Base-by-base conservation (phyloP, 1,139 yeast species). In the Yamadazyma kanchanaburiensis region DNA sequence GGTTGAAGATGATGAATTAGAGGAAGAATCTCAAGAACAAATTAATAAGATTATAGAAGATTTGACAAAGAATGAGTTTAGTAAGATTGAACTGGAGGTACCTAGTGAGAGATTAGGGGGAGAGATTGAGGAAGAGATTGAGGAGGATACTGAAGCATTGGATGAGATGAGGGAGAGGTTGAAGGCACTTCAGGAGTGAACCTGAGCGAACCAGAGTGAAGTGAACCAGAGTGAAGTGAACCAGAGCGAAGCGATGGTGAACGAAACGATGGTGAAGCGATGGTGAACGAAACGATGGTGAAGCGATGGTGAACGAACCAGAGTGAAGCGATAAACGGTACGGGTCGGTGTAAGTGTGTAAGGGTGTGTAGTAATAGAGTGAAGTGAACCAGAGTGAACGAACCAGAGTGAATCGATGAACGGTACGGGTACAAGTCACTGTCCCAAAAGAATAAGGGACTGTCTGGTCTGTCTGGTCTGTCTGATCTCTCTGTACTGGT, bases 161-260 rank as follows among this genome's bases (percentile, higher is more conserved):
- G 80, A 78, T 45, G 89, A 80, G 46, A 91, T 91, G 96, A 72
- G 95, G 42, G 91, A 89, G 50, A 65, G 97, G 35, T 67, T 91
- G 33, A 80, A 71, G 48, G 97, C 96, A 0, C 61, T 91, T 38
- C 96, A 89, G 54, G 84, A 79, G 41, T 83, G n/a, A 39, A 19
- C 20, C 7, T 18, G 20, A 18, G 20, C 10, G 20, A 10, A n/a
- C n/a, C n/a, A n/a, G n/a, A n/a, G n/a, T n/a, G n/a, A n/a, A n/a
- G n/a, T n/a, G n/a, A n/a, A n/a, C n/a, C n/a, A n/a, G n/a, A n/a
- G n/a, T n/a, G n/a, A n/a, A n/a, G n/a, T n/a, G n/a, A n/a, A n/a
- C n/a, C n/a, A n/a, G n/a, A n/a, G n/a, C n/a, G n/a, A n/a, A n/a
- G n/a, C n/a, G n/a, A n/a, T 19, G 13, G 22, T 18, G 20, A 12